A percentile compares a stretch with the other conserved stretches of the same genome.
Conservation (phyloP, 2,329 filamentous ascomycete genomes). For the Paecilomyces variotii region DNA sequence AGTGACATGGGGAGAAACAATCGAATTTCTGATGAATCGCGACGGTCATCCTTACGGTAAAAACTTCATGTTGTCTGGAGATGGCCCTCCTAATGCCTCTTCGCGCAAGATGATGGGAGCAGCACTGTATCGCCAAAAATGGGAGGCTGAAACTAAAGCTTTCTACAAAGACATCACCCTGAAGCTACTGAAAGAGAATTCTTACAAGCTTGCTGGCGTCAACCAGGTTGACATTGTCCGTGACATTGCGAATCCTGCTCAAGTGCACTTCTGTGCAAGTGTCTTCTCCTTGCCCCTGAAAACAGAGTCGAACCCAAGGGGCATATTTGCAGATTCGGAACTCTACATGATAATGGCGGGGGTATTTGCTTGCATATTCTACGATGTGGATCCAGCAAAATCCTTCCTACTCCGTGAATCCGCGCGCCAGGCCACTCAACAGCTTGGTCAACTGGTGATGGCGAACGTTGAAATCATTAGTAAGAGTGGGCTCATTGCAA, state of each 20-base stretch:
- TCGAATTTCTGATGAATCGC: conserved; percentile 37
- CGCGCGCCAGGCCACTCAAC: conserved; percentile 39
- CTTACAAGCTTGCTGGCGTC: conserved; percentile 38
- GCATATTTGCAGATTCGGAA: conserved; percentile 47
- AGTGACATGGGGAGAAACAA: conserved; percentile 40
- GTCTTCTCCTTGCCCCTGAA: conserved; percentile 51
- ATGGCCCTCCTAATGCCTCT: conserved; percentile 31
- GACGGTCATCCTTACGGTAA: conserved; percentile 30
- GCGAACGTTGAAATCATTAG: conserved; percentile 41
- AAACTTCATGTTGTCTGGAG: conserved; percentile 43
- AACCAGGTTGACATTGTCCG: conserved; percentile 43
- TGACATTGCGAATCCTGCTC: conserved; percentile 45
- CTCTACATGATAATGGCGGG: conserved; percentile 47
- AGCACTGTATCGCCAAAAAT: conserved; percentile 39
- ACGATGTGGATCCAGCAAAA: conserved; percentile 45
- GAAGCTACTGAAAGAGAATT: conserved; percentile 36
- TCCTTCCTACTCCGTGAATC: conserved; percentile 46
- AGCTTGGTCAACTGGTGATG: conserved; percentile 44
- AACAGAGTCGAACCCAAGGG: conserved; percentile 42
- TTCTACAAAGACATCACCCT: conserved; percentile 44
- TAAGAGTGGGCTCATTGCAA: conserved; percentile 33
- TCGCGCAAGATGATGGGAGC: conserved; percentile 37
- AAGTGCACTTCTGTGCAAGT: conserved; percentile 48
- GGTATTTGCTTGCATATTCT: conserved; percentile 48
- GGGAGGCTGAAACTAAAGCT: conserved; percentile 36